Percentiles rank a stretch among this genome's conserved stretches.
Evolutionary conservation across 2,329 filamentous ascomycete genomes (phyloP).

Genomic region (Leptographium flavum): DNA sequence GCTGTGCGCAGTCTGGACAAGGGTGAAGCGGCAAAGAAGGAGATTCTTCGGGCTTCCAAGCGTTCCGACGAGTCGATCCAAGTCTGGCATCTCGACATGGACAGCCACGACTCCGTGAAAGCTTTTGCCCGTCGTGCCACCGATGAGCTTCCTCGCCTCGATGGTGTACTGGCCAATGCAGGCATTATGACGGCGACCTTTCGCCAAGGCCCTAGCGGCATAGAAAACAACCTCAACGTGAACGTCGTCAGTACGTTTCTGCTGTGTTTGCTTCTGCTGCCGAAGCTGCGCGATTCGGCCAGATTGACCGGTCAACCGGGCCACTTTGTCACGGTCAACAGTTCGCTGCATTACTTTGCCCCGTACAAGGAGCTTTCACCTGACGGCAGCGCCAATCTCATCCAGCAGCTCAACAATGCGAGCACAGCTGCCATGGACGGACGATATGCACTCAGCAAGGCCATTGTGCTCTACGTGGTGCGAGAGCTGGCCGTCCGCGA

Average conservation of each 20-base stretch:
- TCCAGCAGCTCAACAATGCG: slow-evolving; percentile 18
- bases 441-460: slow-evolving; percentile 19
- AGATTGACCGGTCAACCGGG: too few relatives aligned
- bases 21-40: slow-evolving; percentile 14
- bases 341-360: slow-evolving; percentile 13
- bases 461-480: slow-evolving; percentile 7
- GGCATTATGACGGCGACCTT: slow-evolving; percentile 26
- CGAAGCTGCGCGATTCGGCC: slow-evolving; percentile 17
- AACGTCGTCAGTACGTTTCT: slow-evolving; percentile 19
- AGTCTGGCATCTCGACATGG: slow-evolving; percentile 30
- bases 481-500: slow-evolving; percentile 17
- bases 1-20: slow-evolving; percentile 21
- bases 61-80: slow-evolving; percentile 1
- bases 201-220: slow-evolving; percentile 19
- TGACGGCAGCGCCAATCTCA: slow-evolving; percentile 9
- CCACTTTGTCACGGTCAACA: slow-evolving; percentile 14
- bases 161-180: slow-evolving; percentile 28
- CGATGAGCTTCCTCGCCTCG: slow-evolving; percentile 22
- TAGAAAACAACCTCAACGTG: slow-evolving; percentile 24
- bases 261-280: slow-evolving; percentile 17
- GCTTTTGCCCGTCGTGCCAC: slow-evolving; percentile 22
- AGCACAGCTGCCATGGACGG: slow-evolving; percentile 14
- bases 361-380: slow-evolving; percentile 13
- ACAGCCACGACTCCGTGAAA: slow-evolving; percentile 23
- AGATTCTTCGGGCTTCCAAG: slow-evolving; percentile 7